A percentile compares a stretch with the other conserved stretches of the same genome.
phyloP scores from a whole-genome alignment of 2,329 filamentous ascomycete genomes.

The Stagonosporopsis rhizophila region DNA sequence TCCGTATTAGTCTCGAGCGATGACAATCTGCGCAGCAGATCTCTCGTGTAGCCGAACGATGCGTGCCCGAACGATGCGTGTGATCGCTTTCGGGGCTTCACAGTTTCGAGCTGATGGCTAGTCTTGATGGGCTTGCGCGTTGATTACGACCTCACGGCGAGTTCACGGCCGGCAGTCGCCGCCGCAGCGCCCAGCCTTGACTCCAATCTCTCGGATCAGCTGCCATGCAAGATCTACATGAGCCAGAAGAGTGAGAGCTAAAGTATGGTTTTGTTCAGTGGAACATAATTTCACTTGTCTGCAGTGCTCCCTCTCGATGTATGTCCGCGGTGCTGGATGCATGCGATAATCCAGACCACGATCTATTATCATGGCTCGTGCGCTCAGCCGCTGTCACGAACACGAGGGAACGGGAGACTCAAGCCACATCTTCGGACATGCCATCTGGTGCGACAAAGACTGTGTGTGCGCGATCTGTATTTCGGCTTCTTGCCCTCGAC shows the following conservation, averaged over 20 bases:
- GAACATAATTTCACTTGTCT: not conserved
- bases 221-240: not conserved
- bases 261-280: not conserved
- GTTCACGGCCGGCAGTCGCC: constrained; percentile 17
- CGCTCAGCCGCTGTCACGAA: constrained; percentile 16
- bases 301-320: constrained; percentile 3
- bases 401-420: constrained; percentile 10
- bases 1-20: constrained; percentile 7
- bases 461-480: not conserved
- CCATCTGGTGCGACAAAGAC: not conserved
- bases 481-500: not conserved
- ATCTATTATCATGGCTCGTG: constrained; percentile 12
- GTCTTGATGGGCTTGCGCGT: not conserved
- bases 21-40: constrained; percentile 2
- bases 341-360: constrained; percentile 11
- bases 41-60: not conserved
- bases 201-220: constrained; percentile 2
- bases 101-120: not conserved
- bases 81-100: too few species aligned
- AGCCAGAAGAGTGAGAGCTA: not conserved
- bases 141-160: constrained; percentile 6
- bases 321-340: not conserved
- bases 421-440: constrained; percentile 3
- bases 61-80: not conserved
- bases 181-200: constrained; percentile 1